Evolutionary conservation across 176 grass and related monocot genomes (phyloP), one percentile per base, ranked within the genome.

Genomic region (Aegilops sharonensis): DNA sequence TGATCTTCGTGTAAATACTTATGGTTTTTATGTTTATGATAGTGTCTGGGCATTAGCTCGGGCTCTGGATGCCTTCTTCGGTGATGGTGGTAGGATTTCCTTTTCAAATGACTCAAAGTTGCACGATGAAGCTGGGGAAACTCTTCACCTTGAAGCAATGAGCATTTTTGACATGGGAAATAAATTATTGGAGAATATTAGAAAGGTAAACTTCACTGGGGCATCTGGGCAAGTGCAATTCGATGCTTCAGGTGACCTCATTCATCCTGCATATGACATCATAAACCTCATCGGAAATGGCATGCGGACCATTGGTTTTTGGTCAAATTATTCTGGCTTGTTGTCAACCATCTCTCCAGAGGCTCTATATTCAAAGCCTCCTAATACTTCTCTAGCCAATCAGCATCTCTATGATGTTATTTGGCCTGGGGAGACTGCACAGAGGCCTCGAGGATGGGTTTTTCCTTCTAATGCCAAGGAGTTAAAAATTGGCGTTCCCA

Each of bases 241-340:
- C 66, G 59, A 89, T 94, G 50, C 69, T 82, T 67, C 84, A 15
- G 88, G 72, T 39, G 82, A 94, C 11, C 85, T 98, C 75, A 72
- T 98, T 89, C 91, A 17, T 83, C 93, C 96, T 61, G 81, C 96
- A 9, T 98, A 95, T 91, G 96, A 98, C 75, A 81, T 98, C 78
- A 92, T 98, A 81, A 98, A 91, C 43, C 42, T 98, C 11, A 85
- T 92, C 21, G 93, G 96, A 72, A 98, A 88, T 47, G 96, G 96
- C 25, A 81, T 84, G 71, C 90, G 90, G 8, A 95, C 78, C 6
- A 64, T 98, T 61, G 96, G 96, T 83, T 98, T 77, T 81, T 98
- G 96, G 96, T 95, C 96, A 52, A 98, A 98, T 70, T 94, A 91
- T 94, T 94, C 96, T 59, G 83, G 88, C 5, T 66, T 90, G 50